Evolutionary conservation across 805 yeast species (phyloP), one percentile per base, ranked within the genome.

Genomic region (Priceomyces haplophilus): DNA sequence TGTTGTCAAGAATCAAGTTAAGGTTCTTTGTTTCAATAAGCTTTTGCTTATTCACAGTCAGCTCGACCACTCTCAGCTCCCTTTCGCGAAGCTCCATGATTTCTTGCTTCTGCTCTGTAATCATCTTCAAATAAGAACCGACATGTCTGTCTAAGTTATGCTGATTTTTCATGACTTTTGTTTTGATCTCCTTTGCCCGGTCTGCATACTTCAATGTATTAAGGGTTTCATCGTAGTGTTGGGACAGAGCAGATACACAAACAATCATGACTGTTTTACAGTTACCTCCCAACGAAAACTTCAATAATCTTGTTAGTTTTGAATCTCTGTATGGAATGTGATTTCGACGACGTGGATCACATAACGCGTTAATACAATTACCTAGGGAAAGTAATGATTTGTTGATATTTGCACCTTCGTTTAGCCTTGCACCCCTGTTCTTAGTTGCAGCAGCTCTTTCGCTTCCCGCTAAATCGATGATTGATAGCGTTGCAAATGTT

Each of bases 211-310:
- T 87, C 47, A 91, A 73, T 0, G 97, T 88, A 59, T 91, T 91
- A 40, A 87, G 69, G 1, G 98, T 90, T 57, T 91, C 98, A 56
- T 91, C 98, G 60, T 88, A 89, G 61, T 91, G 97, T 34, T 72
- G 74, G 23, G 86, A 78, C 45, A 89, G 85, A 0, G 97, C 97
- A 3, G 95, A 83, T 3, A 91, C 78, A 63, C 98, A 91, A 1
- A 89, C 97, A 50, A 91, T 87, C 98, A 91, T 91, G 3, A 88
- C 90, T 0, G 98, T 91, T 58, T 86, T 85, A 64, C 98, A 91
- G 58, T 88, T 88, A 0, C 97, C 97, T 3, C 97, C 97, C 11
- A 91, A 67, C 0, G 97, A 89, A 57, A 87, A 88, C 58, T 90
- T 88, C 43, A 91, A 73, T 38, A 91, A 69, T 50, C 98, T 67